Evolutionary conservation across 148 eudicot genomes (phyloP).

Genomic region (Silene conica): DNA sequence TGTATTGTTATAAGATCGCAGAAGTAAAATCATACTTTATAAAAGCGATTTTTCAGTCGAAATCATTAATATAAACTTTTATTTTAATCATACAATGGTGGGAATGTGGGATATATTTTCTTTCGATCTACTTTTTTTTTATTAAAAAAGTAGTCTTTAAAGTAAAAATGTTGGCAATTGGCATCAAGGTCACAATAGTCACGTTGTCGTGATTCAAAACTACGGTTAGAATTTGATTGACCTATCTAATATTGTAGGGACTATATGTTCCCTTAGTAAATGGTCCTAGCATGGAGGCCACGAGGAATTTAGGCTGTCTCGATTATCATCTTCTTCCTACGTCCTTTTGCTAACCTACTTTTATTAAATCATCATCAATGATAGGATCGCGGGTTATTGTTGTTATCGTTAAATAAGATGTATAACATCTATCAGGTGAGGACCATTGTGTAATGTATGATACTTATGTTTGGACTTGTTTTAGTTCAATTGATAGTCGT

Average conservation of each 20-base stretch:
- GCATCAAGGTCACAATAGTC: conserved; percentile 20
- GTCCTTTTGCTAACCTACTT: conserved; percentile 1
- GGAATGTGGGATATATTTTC: background rate
- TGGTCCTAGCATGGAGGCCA: conserved; percentile 32
- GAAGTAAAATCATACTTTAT: background rate
- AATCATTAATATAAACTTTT: background rate
- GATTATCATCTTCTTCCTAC: conserved; percentile 18
- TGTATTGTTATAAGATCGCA: too few species aligned
- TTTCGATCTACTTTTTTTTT: too few species aligned
- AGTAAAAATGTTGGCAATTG: background rate
- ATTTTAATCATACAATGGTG: background rate
- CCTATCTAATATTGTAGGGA: conserved; percentile 14
- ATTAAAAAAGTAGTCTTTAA: background rate
- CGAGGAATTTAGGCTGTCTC: conserved; percentile 11
- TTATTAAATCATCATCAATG: background rate
- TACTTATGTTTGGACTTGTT: too few species aligned
- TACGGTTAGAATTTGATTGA: conserved; percentile 17
- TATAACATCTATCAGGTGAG: too few species aligned
- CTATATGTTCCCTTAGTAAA: conserved; percentile 17
- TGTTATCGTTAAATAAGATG: background rate
- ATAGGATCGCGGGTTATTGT: background rate
- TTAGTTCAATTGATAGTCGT: too few species aligned
- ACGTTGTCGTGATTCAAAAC: conserved; percentile 12
- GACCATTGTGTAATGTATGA: too few species aligned
- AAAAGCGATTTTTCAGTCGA: background rate